phyloP scores from a whole-genome alignment of 2,329 filamentous ascomycete species.

The Cryphonectria japonica region DNA sequence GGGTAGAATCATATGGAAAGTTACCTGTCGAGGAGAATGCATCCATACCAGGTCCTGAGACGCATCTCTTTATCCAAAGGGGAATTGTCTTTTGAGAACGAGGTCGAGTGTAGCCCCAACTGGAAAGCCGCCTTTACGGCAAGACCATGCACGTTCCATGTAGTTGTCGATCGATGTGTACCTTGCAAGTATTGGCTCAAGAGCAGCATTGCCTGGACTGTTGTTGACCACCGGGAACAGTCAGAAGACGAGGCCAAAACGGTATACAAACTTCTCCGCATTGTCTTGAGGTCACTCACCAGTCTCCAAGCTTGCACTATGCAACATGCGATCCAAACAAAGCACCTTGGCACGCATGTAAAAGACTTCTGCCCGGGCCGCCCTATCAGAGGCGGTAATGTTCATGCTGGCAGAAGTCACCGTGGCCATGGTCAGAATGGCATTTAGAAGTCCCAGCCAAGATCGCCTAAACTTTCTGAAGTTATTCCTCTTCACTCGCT shows the following conservation, averaged over 20 bases:
- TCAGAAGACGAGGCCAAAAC: neutral
- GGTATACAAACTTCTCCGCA: neutral
- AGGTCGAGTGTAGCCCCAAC: slow-evolving; percentile 53
- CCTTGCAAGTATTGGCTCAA: slow-evolving; percentile 57
- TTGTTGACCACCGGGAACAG: slow-evolving; percentile 20
- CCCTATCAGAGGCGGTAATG: slow-evolving; percentile 40
- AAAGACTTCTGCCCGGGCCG: slow-evolving; percentile 48
- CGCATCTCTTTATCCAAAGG: slow-evolving; percentile 51
- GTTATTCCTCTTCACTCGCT: slow-evolving; percentile 19
- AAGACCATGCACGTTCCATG: slow-evolving; percentile 58
- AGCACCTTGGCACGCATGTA: slow-evolving; percentile 49
- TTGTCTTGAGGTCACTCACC: slow-evolving; percentile 35
- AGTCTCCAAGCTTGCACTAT: slow-evolving; percentile 49
- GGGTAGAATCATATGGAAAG: slow-evolving; percentile 8
- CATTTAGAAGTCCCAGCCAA: slow-evolving; percentile 55
- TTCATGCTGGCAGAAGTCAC: slow-evolving; percentile 38
- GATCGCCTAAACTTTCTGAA: slow-evolving; percentile 46
- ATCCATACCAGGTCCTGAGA: slow-evolving; percentile 54
- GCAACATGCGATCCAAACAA: slow-evolving; percentile 46
- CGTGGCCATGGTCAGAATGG: slow-evolving; percentile 53
- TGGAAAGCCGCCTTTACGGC: slow-evolving; percentile 55
- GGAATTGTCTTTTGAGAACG: slow-evolving; percentile 41
- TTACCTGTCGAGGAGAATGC: slow-evolving; percentile 50
- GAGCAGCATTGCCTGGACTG: slow-evolving; percentile 53
- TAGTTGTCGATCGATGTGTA: slow-evolving; percentile 55